Base-by-base conservation (phyloP, 495 filamentous ascomycete genomes). In the Xylaria nigripes region DNA sequence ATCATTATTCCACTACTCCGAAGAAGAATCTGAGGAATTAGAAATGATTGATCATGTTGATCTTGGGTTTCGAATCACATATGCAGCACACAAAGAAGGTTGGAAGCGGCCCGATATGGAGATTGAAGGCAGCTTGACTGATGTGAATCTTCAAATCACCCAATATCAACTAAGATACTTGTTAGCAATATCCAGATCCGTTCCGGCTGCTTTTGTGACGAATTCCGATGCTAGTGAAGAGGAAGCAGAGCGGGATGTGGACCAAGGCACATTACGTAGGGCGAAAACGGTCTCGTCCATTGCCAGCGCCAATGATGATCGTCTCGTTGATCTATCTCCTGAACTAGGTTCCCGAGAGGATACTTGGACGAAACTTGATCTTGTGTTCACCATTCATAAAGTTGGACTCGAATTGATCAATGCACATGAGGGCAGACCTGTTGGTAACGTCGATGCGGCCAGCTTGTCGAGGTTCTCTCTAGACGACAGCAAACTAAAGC, bases 21-120 rank as follows among this genome's bases (percentile, higher is more conserved):
- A 82, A 27, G 81, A 81, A 42, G 68, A 80, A 48, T 78, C 79
- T 0, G 92, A 98, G 68, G 90, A 95, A 61, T 76, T 97, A 21
- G 89, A 98, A 67, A 86, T 98, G 72, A 91, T 98, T 54, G 89
- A 97, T 63, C 91, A 96, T 58, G 89, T 97, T 15, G 92, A 97
- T 63, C 74, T 98, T 32, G 87, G 86, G 30, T 96, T 96, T 70
- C 86, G 85, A 46, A 82, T 97, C 53, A 95, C 86, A 22, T 90
- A 94, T 62, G 78, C 88, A 6, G 93, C 97, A 61, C 93, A 97
- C 64, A 81, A 83, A 52, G 68, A 79, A 34, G 85, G 86, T 44
- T 75, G 80, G 49, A 82, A 92, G 57, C 81, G 93, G 50, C 93
- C 93, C 7, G 93, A 97, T 61, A 81, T 91, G 57, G 93, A 97